Percentiles rank a stretch among this genome's conserved stretches.
Conservation (phyloP, 2,329 filamentous ascomycete genomes). For the Fusarium annulatum region DNA sequence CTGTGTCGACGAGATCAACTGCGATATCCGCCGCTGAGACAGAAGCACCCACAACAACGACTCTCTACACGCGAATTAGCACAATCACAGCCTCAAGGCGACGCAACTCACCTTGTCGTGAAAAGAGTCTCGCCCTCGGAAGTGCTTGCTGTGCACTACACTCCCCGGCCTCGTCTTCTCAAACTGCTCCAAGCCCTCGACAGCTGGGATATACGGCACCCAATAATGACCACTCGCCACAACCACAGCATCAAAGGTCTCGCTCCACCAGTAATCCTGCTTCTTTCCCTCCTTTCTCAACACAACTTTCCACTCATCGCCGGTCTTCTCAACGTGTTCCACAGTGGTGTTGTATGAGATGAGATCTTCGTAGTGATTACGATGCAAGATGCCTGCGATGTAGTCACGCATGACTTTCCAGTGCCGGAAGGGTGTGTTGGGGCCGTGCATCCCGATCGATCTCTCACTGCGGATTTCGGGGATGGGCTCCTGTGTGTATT, state of each 20-base stretch:
- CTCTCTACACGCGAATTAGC: slow-evolving; percentile 52
- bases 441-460: slow-evolving; percentile 58
- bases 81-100: fast-evolving
- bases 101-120: slow-evolving; percentile 54
- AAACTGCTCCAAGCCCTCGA: slow-evolving; percentile 61
- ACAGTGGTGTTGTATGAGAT: slow-evolving; percentile 70
- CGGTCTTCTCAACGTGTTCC: slow-evolving; percentile 65
- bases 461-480: slow-evolving; percentile 50
- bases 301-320: slow-evolving; percentile 63
- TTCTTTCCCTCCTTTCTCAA: slow-evolving; percentile 53
- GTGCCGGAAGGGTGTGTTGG: slow-evolving; percentile 70
- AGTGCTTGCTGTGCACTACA: slow-evolving; percentile 67
- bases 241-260: slow-evolving; percentile 70
- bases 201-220: slow-evolving; percentile 65
- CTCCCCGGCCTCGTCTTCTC: slow-evolving; percentile 59
- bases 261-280: slow-evolving; percentile 70
- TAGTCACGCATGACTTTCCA: slow-evolving; percentile 68
- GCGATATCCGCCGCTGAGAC: slow-evolving; percentile 73
- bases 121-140: slow-evolving; percentile 58
- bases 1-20: slow-evolving; percentile 60
- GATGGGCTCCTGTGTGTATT: slow-evolving; percentile 67
- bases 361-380: slow-evolving; percentile 63
- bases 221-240: slow-evolving; percentile 71
- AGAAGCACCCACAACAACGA: slow-evolving; percentile 72
- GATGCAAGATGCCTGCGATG: slow-evolving; percentile 61